Conservation (phyloP, 257 asterid species). For the Galeopsis tetrahit region DNA sequence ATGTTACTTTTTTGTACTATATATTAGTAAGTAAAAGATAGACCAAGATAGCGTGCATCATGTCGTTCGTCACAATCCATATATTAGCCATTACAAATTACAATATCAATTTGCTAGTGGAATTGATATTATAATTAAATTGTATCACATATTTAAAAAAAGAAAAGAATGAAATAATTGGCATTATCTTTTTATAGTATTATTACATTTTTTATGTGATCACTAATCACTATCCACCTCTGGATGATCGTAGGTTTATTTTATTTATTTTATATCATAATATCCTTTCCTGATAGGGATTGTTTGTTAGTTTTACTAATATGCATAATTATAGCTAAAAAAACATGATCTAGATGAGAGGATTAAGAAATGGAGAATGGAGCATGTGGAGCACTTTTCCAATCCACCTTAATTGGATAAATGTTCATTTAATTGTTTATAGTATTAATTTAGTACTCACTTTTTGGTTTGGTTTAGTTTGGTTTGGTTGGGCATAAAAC, state of each 20-base stretch:
- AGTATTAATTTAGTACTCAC: too few relatives aligned
- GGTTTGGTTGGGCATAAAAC: too few relatives aligned
- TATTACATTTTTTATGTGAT: background rate
- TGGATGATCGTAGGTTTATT: conserved; percentile 3
- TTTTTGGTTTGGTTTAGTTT: too few relatives aligned
- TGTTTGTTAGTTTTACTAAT: conserved; percentile 11
- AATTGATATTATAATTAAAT: background rate
- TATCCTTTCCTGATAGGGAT: conserved; percentile 22
- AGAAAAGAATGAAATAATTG: background rate
- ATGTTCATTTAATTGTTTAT: background rate
- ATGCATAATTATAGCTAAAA: conserved; percentile 16
- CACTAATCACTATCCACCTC: background rate
- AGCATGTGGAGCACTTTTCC: conserved; percentile 13
- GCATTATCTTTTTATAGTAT: background rate
- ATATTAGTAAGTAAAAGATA: background rate
- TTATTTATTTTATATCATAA: background rate
- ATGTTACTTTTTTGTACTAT: background rate
- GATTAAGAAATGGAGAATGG: conserved; percentile 13
- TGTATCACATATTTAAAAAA: background rate
- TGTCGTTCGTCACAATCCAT: conserved; percentile 46
- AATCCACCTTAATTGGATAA: conserved; percentile 21
- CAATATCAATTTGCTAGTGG: conserved; percentile 41
- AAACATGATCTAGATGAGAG: conserved; percentile 8
- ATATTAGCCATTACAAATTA: background rate
- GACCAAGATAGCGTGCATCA: conserved; percentile 34